Evolutionary conservation across 352 stramenopile genomes (phyloP).

Genomic region (Globisporangium megalacanthum): DNA sequence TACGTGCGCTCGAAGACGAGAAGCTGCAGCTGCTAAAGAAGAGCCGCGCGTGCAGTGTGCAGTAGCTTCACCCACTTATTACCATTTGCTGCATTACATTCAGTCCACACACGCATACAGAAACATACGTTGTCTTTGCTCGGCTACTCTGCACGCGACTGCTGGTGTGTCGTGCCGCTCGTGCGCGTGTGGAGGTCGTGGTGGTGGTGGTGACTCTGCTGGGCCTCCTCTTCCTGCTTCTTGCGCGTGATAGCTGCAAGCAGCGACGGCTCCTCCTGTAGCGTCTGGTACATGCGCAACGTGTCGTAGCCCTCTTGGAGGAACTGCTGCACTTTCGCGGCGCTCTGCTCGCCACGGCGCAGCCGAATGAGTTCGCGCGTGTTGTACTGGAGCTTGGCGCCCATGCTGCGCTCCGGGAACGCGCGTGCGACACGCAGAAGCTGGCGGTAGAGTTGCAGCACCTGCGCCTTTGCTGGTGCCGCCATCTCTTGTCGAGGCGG

Average conservation of each 20-base stretch:
- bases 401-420: conserved; percentile 60
- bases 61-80: conserved; percentile 21
- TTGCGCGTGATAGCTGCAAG: conserved; percentile 60
- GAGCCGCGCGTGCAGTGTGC: conserved; percentile 43
- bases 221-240: conserved; percentile 6
- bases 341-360: conserved; percentile 41
- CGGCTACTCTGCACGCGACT: not conserved
- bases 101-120: not conserved
- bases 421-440: conserved; percentile 38
- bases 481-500: not conserved
- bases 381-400: conserved; percentile 71
- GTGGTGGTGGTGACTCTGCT: not conserved
- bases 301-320: conserved; percentile 48
- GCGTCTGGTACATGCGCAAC: conserved; percentile 53
- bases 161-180: not conserved
- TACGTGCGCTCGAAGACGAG: conserved; percentile 48
- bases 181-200: conserved; percentile 1
- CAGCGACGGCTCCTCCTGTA: conserved; percentile 36
- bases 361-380: conserved; percentile 63
- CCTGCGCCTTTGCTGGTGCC: conserved; percentile 21
- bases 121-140: not conserved
- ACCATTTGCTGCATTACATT: no score
- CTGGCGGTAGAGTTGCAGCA: conserved; percentile 58
- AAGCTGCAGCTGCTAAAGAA: conserved; percentile 53
- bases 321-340: conserved; percentile 28